Percentiles rank a stretch among this genome's conserved stretches.
Conservation (phyloP, 2,329 filamentous ascomycete species). For the Beauveria sp. region DNA sequence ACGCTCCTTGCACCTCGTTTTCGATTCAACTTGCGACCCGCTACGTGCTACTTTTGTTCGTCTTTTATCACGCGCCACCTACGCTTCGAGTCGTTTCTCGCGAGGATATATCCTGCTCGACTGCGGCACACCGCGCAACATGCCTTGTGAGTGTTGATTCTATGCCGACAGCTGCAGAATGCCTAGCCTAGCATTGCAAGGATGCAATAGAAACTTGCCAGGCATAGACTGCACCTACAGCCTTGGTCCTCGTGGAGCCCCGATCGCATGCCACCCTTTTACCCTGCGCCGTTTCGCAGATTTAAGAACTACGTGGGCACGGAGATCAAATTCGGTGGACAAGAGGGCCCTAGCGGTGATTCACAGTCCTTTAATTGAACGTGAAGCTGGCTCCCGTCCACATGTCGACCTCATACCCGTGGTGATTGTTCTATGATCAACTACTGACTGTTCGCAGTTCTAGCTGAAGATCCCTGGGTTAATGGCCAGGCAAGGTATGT, state of each 20-base stretch:
- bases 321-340: not conserved
- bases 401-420: not conserved
- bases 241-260: not conserved
- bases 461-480: slow-evolving; percentile 34
- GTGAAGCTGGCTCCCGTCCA: not conserved
- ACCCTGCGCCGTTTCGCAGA: not conserved
- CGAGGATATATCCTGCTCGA: not conserved
- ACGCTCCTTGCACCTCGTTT: not conserved
- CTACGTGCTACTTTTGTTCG: not conserved
- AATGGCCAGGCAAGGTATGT: slow-evolving; percentile 26
- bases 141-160: slow-evolving; percentile 7
- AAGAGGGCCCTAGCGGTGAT: not conserved
- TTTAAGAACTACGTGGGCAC: not conserved
- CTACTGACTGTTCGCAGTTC: slow-evolving; percentile 18
- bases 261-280: not conserved
- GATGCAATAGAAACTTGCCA: not conserved
- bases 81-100: not conserved
- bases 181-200: not conserved
- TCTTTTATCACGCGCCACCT: not conserved
- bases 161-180: not conserved
- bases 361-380: not conserved
- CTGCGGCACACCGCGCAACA: slow-evolving; percentile 6
- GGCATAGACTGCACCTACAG: not conserved
- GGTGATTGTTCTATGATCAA: not conserved
- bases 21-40: not conserved